Conservation (phyloP, 495 filamentous ascomycete species). For the Bacidia gigantensis region DNA sequence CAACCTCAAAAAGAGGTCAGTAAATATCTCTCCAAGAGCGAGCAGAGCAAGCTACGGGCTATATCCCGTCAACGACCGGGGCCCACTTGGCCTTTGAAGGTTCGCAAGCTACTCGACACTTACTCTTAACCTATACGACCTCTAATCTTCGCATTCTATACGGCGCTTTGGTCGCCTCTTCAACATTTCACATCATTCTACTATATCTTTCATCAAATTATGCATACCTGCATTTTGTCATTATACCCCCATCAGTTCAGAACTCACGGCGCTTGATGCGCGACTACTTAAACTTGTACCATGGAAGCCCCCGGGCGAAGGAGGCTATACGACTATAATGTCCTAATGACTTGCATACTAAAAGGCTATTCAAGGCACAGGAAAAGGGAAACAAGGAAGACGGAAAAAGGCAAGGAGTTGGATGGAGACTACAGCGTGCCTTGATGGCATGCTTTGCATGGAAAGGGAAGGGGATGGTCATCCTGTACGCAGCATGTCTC, state of each 20-base stretch:
- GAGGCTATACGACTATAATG: background rate
- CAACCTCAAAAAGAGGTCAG: background rate
- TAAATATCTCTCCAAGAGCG: slow-evolving; percentile 3
- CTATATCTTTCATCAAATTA: background rate
- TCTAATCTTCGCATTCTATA: too few species aligned
- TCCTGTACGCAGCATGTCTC: too few species aligned
- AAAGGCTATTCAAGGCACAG: background rate
- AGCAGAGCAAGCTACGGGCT: slow-evolving; percentile 1
- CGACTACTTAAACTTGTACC: too few species aligned
- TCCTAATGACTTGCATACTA: background rate
- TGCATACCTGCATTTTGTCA: background rate
- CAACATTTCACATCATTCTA: background rate
- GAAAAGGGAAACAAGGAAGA: background rate
- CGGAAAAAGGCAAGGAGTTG: background rate
- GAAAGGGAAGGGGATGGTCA: background rate
- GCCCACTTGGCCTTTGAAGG: too few species aligned
- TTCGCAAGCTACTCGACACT: too few species aligned
- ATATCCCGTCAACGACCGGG: slow-evolving; percentile 1
- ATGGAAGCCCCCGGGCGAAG: background rate
- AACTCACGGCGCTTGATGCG: background rate
- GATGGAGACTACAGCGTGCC: background rate
- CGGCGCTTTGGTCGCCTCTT: background rate
- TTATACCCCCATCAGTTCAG: background rate
- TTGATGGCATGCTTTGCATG: background rate
- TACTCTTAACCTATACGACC: too few species aligned